phyloP scores from a whole-genome alignment of 139 green algal genomes.

The Tetradesmus lagerheimii region DNA sequence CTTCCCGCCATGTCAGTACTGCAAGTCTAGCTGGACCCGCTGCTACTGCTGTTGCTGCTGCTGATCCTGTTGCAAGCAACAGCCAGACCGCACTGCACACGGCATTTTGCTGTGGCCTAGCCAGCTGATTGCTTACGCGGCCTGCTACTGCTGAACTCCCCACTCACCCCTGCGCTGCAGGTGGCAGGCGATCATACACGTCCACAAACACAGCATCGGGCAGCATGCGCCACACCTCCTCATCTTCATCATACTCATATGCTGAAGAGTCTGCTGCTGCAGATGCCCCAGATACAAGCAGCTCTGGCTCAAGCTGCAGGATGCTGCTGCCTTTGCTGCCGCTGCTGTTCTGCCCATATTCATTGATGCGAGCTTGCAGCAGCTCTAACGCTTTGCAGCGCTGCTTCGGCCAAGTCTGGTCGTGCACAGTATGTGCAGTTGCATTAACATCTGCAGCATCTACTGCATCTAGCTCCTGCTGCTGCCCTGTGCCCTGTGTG shows the following conservation, averaged over 20 bases:
- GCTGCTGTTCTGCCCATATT: not conserved
- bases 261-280: not conserved
- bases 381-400: not conserved
- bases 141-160: not conserved
- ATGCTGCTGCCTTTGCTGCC: constrained; percentile 7
- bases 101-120: too few relatives aligned
- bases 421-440: not conserved
- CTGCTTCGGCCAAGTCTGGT: not conserved
- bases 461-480: not conserved
- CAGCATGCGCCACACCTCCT: constrained; percentile 30
- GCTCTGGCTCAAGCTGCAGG: not conserved
- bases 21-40: too few relatives aligned
- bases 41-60: too few relatives aligned
- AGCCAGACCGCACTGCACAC: too few relatives aligned
- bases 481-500: not conserved
- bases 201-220: constrained; percentile 38
- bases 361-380: not conserved
- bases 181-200: not conserved
- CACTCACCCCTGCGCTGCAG: constrained; percentile 18
- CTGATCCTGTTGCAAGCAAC: too few relatives aligned
- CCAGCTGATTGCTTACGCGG: not conserved
- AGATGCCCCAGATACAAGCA: not conserved
- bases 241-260: not conserved
- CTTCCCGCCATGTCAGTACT: too few relatives aligned
- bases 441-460: constrained; percentile 52